Conservation (phyloP, 352 stramenopile species). For the Aphanomyces astaci region DNA sequence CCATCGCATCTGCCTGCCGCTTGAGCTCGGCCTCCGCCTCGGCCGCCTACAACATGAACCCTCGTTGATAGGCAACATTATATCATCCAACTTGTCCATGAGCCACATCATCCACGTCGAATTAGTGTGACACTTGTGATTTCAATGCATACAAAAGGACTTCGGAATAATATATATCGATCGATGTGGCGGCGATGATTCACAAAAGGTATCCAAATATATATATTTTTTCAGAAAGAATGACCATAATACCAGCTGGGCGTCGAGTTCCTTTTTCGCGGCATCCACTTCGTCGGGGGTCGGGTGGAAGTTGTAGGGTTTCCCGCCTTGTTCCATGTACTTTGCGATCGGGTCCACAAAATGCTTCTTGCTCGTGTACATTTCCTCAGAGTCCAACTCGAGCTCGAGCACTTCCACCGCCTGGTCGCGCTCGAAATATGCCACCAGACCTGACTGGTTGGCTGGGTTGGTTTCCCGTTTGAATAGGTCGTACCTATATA, state of each 20-base stretch:
- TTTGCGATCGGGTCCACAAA: conserved; percentile 45
- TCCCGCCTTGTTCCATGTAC: conserved; percentile 69
- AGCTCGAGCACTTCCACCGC: conserved; percentile 66
- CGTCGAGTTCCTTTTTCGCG: conserved; percentile 33
- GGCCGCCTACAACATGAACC: conserved; percentile 13
- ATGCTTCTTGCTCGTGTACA: conserved; percentile 33
- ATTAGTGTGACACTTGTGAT: no score
- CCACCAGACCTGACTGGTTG: conserved; percentile 25
- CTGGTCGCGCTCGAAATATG: conserved; percentile 57
- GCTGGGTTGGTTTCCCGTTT: not conserved
- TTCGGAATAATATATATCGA: no score
- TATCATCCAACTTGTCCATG: no score
- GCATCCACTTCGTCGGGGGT: conserved; percentile 55
- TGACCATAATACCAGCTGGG: not conserved
- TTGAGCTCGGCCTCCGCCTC: conserved; percentile 34
- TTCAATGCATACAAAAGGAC: no score
- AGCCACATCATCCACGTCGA: no score
- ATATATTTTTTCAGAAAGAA: no score
- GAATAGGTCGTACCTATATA: not conserved
- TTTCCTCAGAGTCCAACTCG: conserved; percentile 37
- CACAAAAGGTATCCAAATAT: no score
- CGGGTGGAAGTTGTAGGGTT: conserved; percentile 77
- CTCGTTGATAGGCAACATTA: no score
- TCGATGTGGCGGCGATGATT: no score
- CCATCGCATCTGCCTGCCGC: conserved; percentile 37